A percentile compares a stretch with the other conserved stretches of the same genome.
These are phyloP conservation scores for Astragalus membranaceus DNA, from an alignment of 306 rosid species.

Conservation along the genomic window DNA sequence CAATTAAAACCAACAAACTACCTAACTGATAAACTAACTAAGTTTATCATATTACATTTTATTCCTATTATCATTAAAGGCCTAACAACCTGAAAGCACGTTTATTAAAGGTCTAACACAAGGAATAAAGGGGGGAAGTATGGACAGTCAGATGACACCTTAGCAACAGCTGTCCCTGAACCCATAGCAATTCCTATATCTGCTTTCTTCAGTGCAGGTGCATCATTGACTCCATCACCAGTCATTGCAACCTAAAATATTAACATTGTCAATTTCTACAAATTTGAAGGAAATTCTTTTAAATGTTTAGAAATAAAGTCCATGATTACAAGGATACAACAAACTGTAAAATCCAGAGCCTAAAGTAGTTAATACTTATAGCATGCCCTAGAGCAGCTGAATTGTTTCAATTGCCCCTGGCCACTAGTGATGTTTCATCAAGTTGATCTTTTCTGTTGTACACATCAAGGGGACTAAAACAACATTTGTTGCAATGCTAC, in stretches of 20 bases:
- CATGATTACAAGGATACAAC: neutral
- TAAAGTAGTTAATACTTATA: neutral
- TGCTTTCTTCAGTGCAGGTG: slow-evolving; percentile 97
- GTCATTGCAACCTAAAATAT: slow-evolving; percentile 93
- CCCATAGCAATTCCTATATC: slow-evolving; percentile 99
- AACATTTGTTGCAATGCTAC: neutral
- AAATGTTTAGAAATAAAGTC: neutral
- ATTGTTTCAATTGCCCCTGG: neutral
- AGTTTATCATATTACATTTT: too few species aligned
- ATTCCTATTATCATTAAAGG: too few species aligned
- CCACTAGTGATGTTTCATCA: neutral
- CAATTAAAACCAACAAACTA: too few species aligned
- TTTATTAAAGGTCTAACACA: too few species aligned
- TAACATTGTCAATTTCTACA: slow-evolving; percentile 10
- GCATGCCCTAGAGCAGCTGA: neutral
- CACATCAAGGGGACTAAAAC: neutral
- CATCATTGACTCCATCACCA: slow-evolving; percentile 99
- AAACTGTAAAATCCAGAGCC: neutral
- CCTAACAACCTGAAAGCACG: too few species aligned
- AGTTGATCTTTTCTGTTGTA: neutral
- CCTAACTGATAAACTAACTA: too few species aligned
- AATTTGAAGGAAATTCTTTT: neutral
- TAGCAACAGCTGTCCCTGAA: slow-evolving; percentile 97
- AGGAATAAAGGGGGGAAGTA: neutral
- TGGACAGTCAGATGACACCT: slow-evolving; percentile 44